A percentile compares a stretch with the other conserved stretches of the same genome.
These are phyloP conservation scores for Penicillium digitatum DNA, from an alignment of 2,329 filamentous ascomycete genomes.

Conservation along the genomic window DNA sequence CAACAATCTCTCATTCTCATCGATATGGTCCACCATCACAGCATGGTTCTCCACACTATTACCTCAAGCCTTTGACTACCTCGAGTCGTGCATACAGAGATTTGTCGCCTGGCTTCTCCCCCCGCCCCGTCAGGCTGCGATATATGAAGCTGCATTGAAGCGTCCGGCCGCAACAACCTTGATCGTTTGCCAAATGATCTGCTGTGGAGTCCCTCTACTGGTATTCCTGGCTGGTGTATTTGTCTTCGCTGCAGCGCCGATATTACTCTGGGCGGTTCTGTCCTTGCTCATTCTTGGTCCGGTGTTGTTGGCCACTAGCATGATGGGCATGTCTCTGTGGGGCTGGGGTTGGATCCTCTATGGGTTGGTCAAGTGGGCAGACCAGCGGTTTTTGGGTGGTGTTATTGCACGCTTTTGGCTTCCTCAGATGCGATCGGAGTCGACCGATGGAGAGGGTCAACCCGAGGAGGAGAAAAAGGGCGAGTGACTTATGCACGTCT, in stretches of 20 bases:
- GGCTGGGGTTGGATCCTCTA: constrained; percentile 31
- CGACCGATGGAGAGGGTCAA: not conserved
- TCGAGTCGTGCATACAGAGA: constrained; percentile 25
- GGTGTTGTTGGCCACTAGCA: constrained; percentile 28
- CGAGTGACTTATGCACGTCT: not conserved
- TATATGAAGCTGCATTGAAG: constrained; percentile 30
- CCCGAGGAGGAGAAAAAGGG: not conserved
- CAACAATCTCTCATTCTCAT: constrained; percentile 18
- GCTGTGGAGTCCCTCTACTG: constrained; percentile 34
- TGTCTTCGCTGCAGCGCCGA: constrained; percentile 31
- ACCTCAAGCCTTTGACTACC: constrained; percentile 26
- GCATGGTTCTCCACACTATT: constrained; percentile 20
- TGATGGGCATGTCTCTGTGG: constrained; percentile 30
- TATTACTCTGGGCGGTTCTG: constrained; percentile 31
- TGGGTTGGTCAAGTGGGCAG: constrained; percentile 26
- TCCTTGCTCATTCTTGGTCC: constrained; percentile 32
- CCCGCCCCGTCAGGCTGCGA: constrained; percentile 23
- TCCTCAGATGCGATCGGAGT: constrained; percentile 4
- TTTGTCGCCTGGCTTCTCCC: constrained; percentile 27
- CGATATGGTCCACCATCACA: constrained; percentile 15
- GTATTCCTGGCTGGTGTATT: constrained; percentile 34
- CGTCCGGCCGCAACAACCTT: constrained; percentile 33
- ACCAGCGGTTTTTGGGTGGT: constrained; percentile 26
- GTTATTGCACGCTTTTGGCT: constrained; percentile 25
- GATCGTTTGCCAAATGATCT: constrained; percentile 32